Base-by-base conservation (phyloP, 2,329 filamentous ascomycete species). In the Neocatenulostroma microsporum region DNA sequence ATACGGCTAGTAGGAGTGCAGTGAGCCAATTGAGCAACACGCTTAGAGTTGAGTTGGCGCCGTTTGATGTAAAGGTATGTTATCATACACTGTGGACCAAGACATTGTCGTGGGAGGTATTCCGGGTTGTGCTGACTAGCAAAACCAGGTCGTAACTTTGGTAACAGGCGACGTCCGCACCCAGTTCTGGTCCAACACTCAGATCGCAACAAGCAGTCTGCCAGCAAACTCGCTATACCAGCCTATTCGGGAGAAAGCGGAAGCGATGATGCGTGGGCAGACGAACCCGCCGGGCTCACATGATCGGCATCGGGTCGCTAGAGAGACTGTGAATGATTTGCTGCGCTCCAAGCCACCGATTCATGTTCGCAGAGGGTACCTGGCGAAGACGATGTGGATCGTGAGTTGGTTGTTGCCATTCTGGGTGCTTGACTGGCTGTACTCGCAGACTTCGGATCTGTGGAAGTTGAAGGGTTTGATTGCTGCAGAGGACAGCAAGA, bases 241-340 rank as follows among this genome's bases (percentile, higher is more conserved):
- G 6, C 26, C 24, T 4, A 37, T 37, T 13, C 23, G 26, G 6
- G 24, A 30, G 13, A 13, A 37, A 17, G 24, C 24, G 14, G 34
- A 37, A 14, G 17, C 34, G 7, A 37, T 37, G 34, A 30, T 37
- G 25, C 7, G 15, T 13, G 34, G 34, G 23, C 8, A 19, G 30
- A 15, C 13, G 18, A 33, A 21, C 30, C n/a, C 13, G 18, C 68
- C 70, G 4, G 64, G 72, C 17, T 60, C 35, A 4, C 35, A 39
- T 30, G 47, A 49, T 37, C 30, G 40, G 26, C 30, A 36, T 29
- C 13, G 28, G 10, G 30, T 45, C 8, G 47, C 47, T 18, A 21
- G 27, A 12, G 29, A 39, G 39, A 12, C n/a, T 8, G 34, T 50
- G 12, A 36, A 43, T 10, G 41, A 39, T 26, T 19, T 50, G 20